Base-by-base conservation (phyloP, 2,329 filamentous ascomycete species). In the Diaporthe sp. region DNA sequence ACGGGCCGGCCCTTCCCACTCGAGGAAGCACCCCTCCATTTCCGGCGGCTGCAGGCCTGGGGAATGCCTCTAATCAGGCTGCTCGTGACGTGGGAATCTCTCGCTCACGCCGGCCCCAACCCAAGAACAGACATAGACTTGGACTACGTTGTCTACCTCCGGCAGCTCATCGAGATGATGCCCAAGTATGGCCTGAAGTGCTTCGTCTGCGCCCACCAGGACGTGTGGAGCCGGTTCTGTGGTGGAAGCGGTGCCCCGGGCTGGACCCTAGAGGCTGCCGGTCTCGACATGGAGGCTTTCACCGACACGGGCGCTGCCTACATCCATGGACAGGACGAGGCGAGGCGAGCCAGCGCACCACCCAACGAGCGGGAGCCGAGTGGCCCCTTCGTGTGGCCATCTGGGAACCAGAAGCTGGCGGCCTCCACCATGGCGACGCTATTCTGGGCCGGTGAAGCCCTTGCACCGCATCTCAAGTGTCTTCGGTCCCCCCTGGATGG, bases 171-270 rank as follows among this genome's bases (percentile, higher is more conserved):
- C 5, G 80, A 83, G 44, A 75, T 85, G 72, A 86, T 86, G 80
- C 82, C 84, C 0, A 75, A 77, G 55, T 84, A 84, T 62, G 85
- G 85, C 31, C 80, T 86, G 60, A 83, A 83, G 73, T 85, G 84
- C 77, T 86, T 86, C 75, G 72, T 86, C n/a, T 86, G 85, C 75
- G 84, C 84, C 0, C 85, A 86, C 31, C 85, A 86, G 76, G 85
- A 86, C 58, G 84, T 86, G 15, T 86, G 85, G 85, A 86, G 84
- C 61, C 80, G 85, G 7, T 86, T 84, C 74, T 85, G 84, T 42
- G 85, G 85, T 13, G 85, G 85, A 0, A 86, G 84, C 58, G 85
- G 85, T 62, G 85, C 85, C 5, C 85, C 85, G 0, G 82, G 83
- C 10, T 86, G 85, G 85, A 86, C 85, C 0, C 86, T 86, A 75